A percentile compares a stretch with the other conserved stretches of the same genome.
Conservation (phyloP, 163 green algal species). For the Coccomyxa subellipsoidea region DNA sequence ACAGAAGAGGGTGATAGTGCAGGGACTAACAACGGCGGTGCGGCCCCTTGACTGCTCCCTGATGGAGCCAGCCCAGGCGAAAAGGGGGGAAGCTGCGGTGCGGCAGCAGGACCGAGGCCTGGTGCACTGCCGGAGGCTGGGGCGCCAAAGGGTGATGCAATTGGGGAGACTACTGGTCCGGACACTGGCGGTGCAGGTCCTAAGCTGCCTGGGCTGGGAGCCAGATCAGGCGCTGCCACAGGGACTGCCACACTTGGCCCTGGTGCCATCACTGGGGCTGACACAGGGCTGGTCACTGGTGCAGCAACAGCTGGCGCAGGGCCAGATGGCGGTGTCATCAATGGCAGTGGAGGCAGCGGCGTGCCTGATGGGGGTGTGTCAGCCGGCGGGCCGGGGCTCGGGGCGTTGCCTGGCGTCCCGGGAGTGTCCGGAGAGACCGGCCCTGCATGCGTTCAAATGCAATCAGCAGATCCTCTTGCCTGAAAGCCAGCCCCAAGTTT, state of each 20-base stretch:
- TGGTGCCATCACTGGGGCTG: neutral
- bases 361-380: neutral
- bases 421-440: too few species aligned
- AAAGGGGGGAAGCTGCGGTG: neutral
- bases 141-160: neutral
- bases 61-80: neutral
- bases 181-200: neutral
- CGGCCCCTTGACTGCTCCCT: neutral
- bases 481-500: too few species aligned
- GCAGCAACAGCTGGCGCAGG: neutral
- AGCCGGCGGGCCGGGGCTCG: neutral
- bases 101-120: neutral
- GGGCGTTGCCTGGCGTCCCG: neutral
- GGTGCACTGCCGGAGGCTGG: too few species aligned
- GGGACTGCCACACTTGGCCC: too few species aligned
- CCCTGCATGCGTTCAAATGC: too few species aligned
- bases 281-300: neutral
- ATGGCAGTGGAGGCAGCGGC: neutral
- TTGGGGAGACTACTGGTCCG: neutral
- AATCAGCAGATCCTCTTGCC: too few species aligned
- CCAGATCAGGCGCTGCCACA: too few species aligned
- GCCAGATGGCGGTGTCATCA: neutral
- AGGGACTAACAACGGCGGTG: neutral
- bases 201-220: neutral
- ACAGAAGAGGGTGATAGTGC: neutral